Percentiles rank a stretch among this genome's conserved stretches.
phyloP scores from a whole-genome alignment of 257 asterid genomes.

The Catharanthus roseus region DNA sequence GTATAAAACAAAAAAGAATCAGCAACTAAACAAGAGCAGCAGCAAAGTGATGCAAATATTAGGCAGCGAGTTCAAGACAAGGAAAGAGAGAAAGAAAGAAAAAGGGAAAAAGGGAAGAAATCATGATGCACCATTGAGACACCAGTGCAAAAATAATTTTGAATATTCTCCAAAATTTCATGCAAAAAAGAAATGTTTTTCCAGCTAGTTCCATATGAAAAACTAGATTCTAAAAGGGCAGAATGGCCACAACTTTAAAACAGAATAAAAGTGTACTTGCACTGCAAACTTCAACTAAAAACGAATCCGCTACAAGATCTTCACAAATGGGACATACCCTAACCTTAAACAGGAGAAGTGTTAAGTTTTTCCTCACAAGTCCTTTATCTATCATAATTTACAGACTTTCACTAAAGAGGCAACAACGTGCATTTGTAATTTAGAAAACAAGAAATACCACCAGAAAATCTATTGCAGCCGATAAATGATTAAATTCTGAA shows the following conservation, averaged over 20 bases:
- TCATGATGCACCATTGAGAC: not conserved
- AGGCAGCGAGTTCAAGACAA: not conserved
- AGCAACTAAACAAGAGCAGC: constrained; percentile 12
- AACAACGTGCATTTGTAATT: not conserved
- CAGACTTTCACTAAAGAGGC: not conserved
- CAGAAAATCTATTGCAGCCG: not conserved
- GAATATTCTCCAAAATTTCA: not conserved
- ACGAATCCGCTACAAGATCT: not conserved
- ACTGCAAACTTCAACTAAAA: not conserved
- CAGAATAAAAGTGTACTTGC: too few species aligned
- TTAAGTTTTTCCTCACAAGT: not conserved
- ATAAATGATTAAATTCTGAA: not conserved
- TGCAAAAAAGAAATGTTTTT: not conserved
- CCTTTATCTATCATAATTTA: not conserved
- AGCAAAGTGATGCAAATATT: not conserved
- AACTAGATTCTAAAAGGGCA: not conserved
- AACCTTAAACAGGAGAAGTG: not conserved
- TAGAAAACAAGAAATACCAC: not conserved
- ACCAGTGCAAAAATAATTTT: not conserved
- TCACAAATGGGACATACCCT: not conserved
- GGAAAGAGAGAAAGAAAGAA: not conserved
- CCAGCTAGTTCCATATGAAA: not conserved
- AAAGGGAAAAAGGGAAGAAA: not conserved
- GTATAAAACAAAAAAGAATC: constrained; percentile 27
- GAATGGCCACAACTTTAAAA: not conserved